Evolutionary conservation across 129 eudicot genomes (phyloP).

Genomic region (Saussurea involucrata): DNA sequence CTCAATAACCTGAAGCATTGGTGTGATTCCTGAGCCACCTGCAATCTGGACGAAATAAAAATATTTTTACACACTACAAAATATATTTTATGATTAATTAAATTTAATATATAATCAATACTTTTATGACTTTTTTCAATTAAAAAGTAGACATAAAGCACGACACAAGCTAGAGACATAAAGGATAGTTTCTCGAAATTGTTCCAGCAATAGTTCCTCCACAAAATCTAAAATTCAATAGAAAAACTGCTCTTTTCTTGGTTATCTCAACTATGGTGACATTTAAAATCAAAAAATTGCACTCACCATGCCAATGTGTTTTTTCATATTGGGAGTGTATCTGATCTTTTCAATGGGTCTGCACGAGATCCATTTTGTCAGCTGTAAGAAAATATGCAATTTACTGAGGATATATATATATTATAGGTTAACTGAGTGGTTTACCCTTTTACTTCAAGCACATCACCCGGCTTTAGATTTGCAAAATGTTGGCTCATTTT

Average conservation of each 20-base stretch:
- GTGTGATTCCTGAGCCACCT: conserved; percentile 95
- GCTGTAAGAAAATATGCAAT: conserved; percentile 8
- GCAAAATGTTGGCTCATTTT: conserved; percentile 99
- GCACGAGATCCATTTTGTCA: conserved; percentile 30
- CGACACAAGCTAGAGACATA: neutral
- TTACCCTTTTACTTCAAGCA: conserved; percentile 97
- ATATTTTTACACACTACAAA: neutral
- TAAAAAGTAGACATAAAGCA: neutral
- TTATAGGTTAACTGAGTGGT: conserved; percentile 6
- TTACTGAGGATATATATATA: neutral
- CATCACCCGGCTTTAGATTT: conserved; percentile 92
- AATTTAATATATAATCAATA: no score
- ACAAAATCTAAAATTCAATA: neutral
- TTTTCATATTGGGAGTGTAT: conserved; percentile 96
- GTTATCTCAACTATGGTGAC: neutral
- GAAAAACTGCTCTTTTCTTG: neutral
- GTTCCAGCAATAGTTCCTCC: neutral
- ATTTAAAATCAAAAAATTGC: neutral
- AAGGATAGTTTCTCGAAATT: neutral
- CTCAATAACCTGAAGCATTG: conserved; percentile 96
- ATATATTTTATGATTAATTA: no score
- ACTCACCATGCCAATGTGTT: conserved; percentile 97
- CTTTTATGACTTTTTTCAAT: no score
- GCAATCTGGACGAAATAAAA: conserved; percentile 59
- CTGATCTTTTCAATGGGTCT: conserved; percentile 93